Evolutionary conservation across 2,329 filamentous ascomycete genomes (phyloP), one percentile per base, ranked within the genome.

Genomic region (Diaporthe vexans): DNA sequence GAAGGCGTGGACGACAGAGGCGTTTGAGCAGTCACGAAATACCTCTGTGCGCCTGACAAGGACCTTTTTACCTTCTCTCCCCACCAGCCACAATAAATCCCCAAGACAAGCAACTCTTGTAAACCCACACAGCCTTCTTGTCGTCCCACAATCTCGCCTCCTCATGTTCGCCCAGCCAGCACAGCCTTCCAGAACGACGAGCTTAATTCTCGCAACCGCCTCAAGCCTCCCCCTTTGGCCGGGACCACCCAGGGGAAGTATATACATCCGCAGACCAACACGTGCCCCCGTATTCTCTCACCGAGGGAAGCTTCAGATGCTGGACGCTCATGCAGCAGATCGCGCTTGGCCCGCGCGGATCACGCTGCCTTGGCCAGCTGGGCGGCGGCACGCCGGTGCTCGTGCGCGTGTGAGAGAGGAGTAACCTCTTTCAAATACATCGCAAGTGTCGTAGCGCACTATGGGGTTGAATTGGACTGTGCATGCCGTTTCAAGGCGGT

Each of bases 291-390:
- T 29, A 10, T 21, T 21, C 29, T 24, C 5, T 37, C 33, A n/a
- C n/a, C 33, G 48, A 68, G 48, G 48, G 33, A 46, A 54, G 19
- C 8, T 21, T 40, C 63, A 68, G n/a, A 68, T 68, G 48, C 63
- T 68, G 48, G 46, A 40, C 46, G 48, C 48, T 54, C 33, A 15
- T 68, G 63, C 63, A 68, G 63, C 63, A 68, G 63, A 68, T 68
- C 63, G 48, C 46, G 48, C 63, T 68, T 67, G 61, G 61, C 61
- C 61, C 29, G 43, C 33, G 63, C 9, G 24, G 46, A 67, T 52
- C 63, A 67, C 46, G 63, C 63, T 48, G 63, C 10, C 63, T 67
- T 52, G 63, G 63, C 63, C 63, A 11, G 46, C 63, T 67, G 48
- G 63, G 48, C 46, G 33, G n/a, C n/a, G 29, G 56, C 33, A 2